These are phyloP conservation scores for Amphibolis antarctica DNA, from an alignment of 106 monocot species.

Conservation along the genomic window DNA sequence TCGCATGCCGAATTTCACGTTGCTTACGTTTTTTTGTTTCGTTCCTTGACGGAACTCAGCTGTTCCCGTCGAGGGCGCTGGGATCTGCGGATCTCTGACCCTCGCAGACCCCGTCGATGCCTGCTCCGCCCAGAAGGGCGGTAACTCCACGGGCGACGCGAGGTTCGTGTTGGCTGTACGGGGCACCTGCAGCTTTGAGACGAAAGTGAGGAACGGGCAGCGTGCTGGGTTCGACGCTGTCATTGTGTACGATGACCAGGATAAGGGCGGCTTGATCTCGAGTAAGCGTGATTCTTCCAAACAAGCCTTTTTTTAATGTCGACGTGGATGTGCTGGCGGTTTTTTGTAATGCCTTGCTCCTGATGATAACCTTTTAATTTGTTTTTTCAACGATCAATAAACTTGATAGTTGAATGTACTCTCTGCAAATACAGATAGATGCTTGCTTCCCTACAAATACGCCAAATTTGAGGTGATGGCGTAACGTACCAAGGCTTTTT, in stretches of 20 bases:
- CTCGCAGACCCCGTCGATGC: conserved; percentile 57
- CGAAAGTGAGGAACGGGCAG: conserved; percentile 81
- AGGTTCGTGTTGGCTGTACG: conserved; percentile 29
- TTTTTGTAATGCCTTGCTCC: no score
- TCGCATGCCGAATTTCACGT: not conserved
- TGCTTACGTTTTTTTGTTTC: not conserved
- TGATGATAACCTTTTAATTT: no score
- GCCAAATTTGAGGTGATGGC: no score
- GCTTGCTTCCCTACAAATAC: no score
- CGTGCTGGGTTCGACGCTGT: conserved; percentile 41
- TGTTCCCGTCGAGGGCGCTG: conserved; percentile 41
- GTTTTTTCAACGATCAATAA: no score
- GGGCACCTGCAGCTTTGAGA: conserved; percentile 72
- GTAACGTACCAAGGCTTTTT: no score
- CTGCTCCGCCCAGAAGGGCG: conserved; percentile 28
- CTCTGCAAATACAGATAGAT: no score
- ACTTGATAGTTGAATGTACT: no score
- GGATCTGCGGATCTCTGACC: conserved; percentile 66
- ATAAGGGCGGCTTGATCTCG: conserved; percentile 34
- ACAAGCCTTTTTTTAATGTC: not conserved
- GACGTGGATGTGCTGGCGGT: no score
- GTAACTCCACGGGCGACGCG: not conserved
- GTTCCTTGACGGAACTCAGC: conserved; percentile 23
- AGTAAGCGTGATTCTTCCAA: conserved; percentile 6
- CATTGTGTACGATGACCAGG: conserved; percentile 59